Evolutionary conservation across 257 asterid genomes (phyloP), one percentile per base, ranked within the genome.

Genomic region (Knoxia roxburghii): DNA sequence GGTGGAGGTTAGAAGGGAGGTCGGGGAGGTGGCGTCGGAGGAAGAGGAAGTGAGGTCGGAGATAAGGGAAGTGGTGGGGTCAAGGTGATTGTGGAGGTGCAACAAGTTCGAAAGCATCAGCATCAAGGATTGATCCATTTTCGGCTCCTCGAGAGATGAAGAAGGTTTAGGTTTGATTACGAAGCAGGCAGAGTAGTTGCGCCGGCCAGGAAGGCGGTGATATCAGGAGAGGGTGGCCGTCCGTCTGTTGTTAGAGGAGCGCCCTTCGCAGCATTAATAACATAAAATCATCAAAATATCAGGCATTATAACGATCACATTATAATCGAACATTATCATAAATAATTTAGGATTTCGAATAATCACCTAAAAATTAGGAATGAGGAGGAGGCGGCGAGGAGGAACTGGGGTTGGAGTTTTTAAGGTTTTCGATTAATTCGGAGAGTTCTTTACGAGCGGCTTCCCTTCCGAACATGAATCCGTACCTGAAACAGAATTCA

Each of bases 1-100:
- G 61, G 96, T 77, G 74, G 98, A 78, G 64, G 81, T 59, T 56
- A 86, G 81, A 41, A 79, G 80, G 61, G 84, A 71, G 58, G 85
- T 40, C 4, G 87, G 76, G 53, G 85, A 73, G 64, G 84, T 58
- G 75, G 81, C 77, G 53, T 75, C 81, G 85, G 83, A 63, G 58
- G 77, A 65, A 69, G 92, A 66, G 75, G 89, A 63, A 63, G 87
- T 40, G 71, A 91, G 70, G 77, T 90, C 83, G 83, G 94, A 85
- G 76, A 85, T 83, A 64, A 89, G 86, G 71, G 96, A 81, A 75
- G 90, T 84, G 77, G 93, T 80, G 64, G 99, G 99, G 74, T 94
- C 99, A 0, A 94, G 88, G 86, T 94, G 86, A 84, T 84, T 88
- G 74, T 94, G 97, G 77, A 94, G 95, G 73, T 94, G 96, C 53